phyloP scores from a whole-genome alignment of 2,329 filamentous ascomycete species.

The Pestalotiopsis sp. region DNA sequence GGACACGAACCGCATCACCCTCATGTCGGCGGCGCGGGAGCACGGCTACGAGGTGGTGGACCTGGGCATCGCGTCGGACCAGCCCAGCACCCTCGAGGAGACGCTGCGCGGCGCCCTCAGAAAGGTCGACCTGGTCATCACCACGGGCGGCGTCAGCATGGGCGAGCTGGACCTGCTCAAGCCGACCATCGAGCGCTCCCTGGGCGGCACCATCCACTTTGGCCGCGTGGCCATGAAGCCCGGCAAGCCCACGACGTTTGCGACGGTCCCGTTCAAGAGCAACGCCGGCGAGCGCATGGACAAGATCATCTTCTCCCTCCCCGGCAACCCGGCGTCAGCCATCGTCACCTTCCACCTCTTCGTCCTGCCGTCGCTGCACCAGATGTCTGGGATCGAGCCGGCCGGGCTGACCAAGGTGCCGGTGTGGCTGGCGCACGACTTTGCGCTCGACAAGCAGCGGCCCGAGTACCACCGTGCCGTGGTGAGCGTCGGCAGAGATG shows the following conservation, averaged over 20 bases:
- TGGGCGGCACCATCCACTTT: constrained; percentile 94
- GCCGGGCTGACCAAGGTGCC: constrained; percentile 73
- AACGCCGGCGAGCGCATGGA: constrained; percentile 58
- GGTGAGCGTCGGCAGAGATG: constrained; percentile 68
- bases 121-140: constrained; percentile 80
- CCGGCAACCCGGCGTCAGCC: constrained; percentile 91
- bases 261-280: constrained; percentile 74
- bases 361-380: constrained; percentile 84
- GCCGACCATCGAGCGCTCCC: constrained; percentile 86
- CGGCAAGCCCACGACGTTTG: constrained; percentile 96
- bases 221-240: constrained; percentile 97
- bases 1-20: constrained; percentile 88
- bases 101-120: constrained; percentile 76
- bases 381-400: constrained; percentile 69
- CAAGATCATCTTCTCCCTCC: constrained; percentile 85
- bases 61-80: constrained; percentile 81
- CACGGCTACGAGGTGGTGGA: constrained; percentile 82
- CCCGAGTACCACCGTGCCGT: constrained; percentile 91
- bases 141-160: constrained; percentile 95
- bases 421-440: constrained; percentile 72
- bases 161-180: constrained; percentile 96
- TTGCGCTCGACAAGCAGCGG: constrained; percentile 73
- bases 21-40: constrained; percentile 75
- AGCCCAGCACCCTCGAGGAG: constrained; percentile 74
- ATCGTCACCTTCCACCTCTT: constrained; percentile 94